Base-by-base conservation (phyloP, 202 grass and related monocot genomes). In the Sporobolus alterniflorus region DNA sequence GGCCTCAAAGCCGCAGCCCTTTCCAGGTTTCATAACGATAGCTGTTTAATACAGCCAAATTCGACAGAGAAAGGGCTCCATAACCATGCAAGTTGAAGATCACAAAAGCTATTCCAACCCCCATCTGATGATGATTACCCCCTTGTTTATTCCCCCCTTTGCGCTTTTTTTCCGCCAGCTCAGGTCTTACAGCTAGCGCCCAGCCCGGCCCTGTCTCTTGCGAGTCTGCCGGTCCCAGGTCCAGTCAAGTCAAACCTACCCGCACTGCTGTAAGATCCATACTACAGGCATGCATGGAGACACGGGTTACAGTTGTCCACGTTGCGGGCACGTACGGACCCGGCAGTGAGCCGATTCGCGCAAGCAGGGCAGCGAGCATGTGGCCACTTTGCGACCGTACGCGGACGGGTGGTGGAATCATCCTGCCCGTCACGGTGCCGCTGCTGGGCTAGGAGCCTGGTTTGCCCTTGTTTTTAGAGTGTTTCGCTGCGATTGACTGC, bases 251-350 rank as follows among this genome's bases (percentile, higher is more conserved):
- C 94, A 92, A 97, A 91, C 74, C 75, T 86, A 42, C 17, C 41
- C 13, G 14, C n/a, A 20, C 16, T 62, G 62, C 61, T 78, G 62
- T 66, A 51, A 64, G 30, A 33, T 34, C 30, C 20, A 54, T n/a
- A n/a, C n/a, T 52, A 54, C 62, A 48, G 18, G 67, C 65, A 17
- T 66, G 48, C 66, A 69, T 42, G 73, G 52, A 65, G 80, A 87
- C 78, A 78, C 33, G 64, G 81, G 73, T 78, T 89, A 75, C 94
- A 94, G 91, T 86, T 94, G 87, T 89, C 89, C 91, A 92, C 89
- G 94, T 90, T 92, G 36, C 36, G 36, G 36, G 36, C 36, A 39
- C 36, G 36, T n/a, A n/a, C 36, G 36, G 36, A n/a, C n/a, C 36
- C 36, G 36, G 36, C 36, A 39, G 36, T 39, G 36, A 39, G 36